Evolutionary conservation across 306 rosid species (phyloP).

Genomic region (Prunus davidiana): DNA sequence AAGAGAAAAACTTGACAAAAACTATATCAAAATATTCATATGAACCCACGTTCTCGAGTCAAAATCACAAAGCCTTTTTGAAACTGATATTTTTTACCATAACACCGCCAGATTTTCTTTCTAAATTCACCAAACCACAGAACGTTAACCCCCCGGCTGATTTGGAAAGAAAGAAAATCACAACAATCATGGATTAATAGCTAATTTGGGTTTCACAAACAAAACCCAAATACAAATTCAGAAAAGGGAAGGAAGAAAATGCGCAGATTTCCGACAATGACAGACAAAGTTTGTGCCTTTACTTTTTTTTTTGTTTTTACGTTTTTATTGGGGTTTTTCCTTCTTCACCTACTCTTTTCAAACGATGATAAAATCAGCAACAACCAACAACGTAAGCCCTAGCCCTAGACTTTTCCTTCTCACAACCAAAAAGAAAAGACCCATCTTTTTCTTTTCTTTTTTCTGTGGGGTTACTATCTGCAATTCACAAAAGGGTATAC

Average conservation of each 20-base stretch:
- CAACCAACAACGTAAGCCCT: conserved; percentile 22
- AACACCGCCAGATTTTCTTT: neutral
- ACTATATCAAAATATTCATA: conserved; percentile 22
- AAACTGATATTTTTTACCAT: conserved; percentile 1
- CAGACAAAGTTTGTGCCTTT: neutral
- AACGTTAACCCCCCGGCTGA: neutral
- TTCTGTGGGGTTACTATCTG: neutral
- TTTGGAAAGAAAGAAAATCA: neutral
- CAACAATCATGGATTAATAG: neutral
- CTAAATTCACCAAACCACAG: neutral
- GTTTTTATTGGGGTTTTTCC: neutral
- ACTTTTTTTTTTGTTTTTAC: neutral
- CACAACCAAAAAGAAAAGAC: neutral
- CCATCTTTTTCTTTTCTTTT: neutral
- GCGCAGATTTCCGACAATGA: conserved; percentile 32
- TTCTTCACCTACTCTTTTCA: conserved; percentile 32
- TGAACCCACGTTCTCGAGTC: conserved; percentile 33
- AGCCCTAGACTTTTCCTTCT: conserved; percentile 15
- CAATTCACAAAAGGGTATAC: neutral
- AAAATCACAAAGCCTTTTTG: neutral
- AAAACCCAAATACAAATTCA: conserved; percentile 13
- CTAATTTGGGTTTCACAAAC: neutral
- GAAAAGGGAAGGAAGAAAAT: neutral
- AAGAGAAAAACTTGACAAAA: neutral
- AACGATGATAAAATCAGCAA: conserved; percentile 29